Conservation (phyloP, 805 yeast genomes). For the Torulaspora maleeae region DNA sequence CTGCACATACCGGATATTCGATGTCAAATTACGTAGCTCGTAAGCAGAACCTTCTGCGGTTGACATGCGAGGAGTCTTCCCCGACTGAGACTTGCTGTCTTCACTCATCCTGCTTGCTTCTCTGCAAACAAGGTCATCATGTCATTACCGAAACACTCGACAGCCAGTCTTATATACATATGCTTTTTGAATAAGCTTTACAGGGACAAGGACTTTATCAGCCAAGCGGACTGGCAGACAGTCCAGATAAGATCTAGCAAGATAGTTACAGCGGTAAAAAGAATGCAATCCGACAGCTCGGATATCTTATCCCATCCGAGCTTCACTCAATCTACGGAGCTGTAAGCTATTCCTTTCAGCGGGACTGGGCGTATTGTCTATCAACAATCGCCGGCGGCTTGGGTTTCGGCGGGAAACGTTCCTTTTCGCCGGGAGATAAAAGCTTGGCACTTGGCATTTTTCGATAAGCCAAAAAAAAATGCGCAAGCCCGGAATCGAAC, state of each 20-base stretch:
- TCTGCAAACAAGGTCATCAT: neutral
- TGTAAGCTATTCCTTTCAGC: neutral
- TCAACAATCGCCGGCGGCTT: neutral
- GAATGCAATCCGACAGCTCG: no score
- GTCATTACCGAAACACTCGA: neutral
- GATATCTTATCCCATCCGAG: no score
- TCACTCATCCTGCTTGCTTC: slow-evolving; percentile 2
- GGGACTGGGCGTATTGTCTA: neutral
- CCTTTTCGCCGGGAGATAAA: neutral
- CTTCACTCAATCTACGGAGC: neutral
- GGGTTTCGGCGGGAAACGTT: slow-evolving; percentile 2
- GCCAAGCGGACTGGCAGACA: no score
- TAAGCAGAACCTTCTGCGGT: slow-evolving; percentile 11
- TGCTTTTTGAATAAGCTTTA: neutral
- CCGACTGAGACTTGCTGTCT: slow-evolving; percentile 1
- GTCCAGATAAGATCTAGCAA: no score
- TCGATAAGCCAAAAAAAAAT: neutral
- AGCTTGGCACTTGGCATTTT: neutral
- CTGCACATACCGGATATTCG: slow-evolving; percentile 15
- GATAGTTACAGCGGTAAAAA: no score
- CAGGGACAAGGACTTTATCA: no score
- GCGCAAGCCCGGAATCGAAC: slow-evolving; percentile 31
- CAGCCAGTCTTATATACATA: neutral
- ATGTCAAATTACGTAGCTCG: slow-evolving; percentile 9
- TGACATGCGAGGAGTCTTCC: slow-evolving; percentile 4